Base-by-base conservation (phyloP, 805 yeast species). In the Sungouiella blattae region DNA sequence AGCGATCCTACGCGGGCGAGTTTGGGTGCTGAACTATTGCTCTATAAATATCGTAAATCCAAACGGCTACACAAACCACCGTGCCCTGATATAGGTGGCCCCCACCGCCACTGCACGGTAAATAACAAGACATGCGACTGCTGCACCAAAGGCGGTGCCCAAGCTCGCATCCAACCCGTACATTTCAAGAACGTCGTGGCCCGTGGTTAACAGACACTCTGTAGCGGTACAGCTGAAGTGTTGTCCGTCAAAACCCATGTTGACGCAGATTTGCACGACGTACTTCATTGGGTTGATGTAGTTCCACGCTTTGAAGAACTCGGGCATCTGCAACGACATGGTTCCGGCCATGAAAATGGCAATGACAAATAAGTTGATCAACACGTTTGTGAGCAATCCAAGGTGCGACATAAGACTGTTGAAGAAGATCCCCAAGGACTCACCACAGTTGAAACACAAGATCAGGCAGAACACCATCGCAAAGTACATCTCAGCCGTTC, bases 301-400 rank as follows among this genome's bases (percentile, higher is more conserved):
- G 57, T 86, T 87, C 52, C 84, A 59, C 0, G 80, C 95, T 43
- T 69, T 69, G 51, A 87, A 68, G 31, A 87, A 78, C 2, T 60
- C 62, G 17, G 83, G 83, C 82, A 87, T 76, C n/a, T 80, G 68
- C 48, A 86, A 63, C 0, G 95, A 83, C 79, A 87, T 71, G 8
- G 88, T 64, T 3, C 96, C 96, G 1, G 87, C 84, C 93, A 87
- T 83, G 46, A 83, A 77, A 4, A 83, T 76, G 5, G 91, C 93
- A 32, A 86, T 61, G 2, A 87, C 76, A 34, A 84, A 62, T 18
- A 83, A 54, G 6, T 78, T 71, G 0, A 89, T 75, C 23, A 87
- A 77, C 3, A 84, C 60, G 53, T 83, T 85, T 12, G 85, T 79
- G 0, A 93, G 94, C 50, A 87, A 76, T 0, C 95, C 95, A 21